Base-by-base conservation (phyloP, 2,329 filamentous ascomycete species). In the Aspergillus sp. region DNA sequence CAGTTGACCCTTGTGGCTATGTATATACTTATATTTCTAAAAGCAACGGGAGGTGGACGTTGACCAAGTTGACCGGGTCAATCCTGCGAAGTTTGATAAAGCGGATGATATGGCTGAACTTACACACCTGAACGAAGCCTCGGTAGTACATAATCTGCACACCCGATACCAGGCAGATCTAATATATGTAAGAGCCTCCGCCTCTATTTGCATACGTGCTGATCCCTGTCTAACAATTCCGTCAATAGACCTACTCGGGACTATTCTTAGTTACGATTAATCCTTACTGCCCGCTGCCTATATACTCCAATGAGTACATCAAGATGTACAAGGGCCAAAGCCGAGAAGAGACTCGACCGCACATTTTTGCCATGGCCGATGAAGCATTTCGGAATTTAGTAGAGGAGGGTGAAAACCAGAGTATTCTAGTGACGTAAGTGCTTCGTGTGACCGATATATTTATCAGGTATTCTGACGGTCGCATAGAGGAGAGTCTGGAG, bases 11-110 rank as follows among this genome's bases (percentile, higher is more conserved):
- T 50, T 5, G 15, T 32, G 24, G 17, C 12, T n/a, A 26, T 20
- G 17, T 15, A 11, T 22, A 45, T 48, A 53, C 68, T 74, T 38
- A 74, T 64, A 44, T 17, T 38, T 30, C 26, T 44, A 55, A 48
- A 57, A 95, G 87, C 91, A 96, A 85, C 88, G 91, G 65, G 90
- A 96, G 71, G 88, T 95, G 50, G 88, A 93, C 64, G 78, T 85
- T 51, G 93, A 98, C 67, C 89, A 87, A 67, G 92, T 97, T 65
- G 96, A 99, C 81, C 98, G 97, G 77, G 96, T 99, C 80, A 99
- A 99, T 76, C 95, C 95, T 47, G 93, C 93, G 69, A 99, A 99
- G 74, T 99, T 99, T 78, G 95, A 99, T 83, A 99, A 97, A 77
- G 93, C 93, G 63, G 92, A 96, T 78, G 96, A 99, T 75, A 99